Evolutionary conservation across 257 asterid species (phyloP).

Genomic region (Ballota nigra): DNA sequence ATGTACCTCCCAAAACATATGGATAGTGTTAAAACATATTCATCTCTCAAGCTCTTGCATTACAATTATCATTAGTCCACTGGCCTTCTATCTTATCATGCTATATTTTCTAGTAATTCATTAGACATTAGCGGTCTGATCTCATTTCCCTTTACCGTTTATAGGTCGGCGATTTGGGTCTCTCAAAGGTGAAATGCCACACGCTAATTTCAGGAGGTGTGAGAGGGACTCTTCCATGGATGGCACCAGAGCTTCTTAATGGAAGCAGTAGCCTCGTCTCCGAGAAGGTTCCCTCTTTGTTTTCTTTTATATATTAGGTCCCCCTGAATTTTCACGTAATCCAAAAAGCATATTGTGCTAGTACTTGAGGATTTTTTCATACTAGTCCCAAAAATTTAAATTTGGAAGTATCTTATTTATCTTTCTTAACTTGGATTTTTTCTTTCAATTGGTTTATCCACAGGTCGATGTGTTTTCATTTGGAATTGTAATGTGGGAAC

Average conservation of each 20-base stretch:
- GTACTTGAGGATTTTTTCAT: neutral
- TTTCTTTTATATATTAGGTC: neutral
- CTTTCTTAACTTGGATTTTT: neutral
- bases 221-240: slow-evolving; percentile 99
- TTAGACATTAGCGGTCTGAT: slow-evolving; percentile 1
- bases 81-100: neutral
- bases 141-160: neutral
- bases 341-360: neutral
- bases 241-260: slow-evolving; percentile 99
- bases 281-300: slow-evolving; percentile 62
- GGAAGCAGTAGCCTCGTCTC: slow-evolving; percentile 97
- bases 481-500: slow-evolving; percentile 99
- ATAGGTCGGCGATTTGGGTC: slow-evolving; percentile 98
- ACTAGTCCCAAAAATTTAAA: neutral
- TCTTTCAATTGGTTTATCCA: neutral
- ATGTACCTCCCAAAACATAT: neutral
- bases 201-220: slow-evolving; percentile 97
- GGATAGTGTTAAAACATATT: neutral
- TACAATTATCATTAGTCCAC: neutral
- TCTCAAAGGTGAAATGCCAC: slow-evolving; percentile 93
- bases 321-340: neutral
- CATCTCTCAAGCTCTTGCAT: neutral
- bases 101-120: neutral
- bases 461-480: slow-evolving; percentile 96
- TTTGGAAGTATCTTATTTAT: neutral